Conservation (phyloP, 768 basidiomycete species). For the Pluteus cervinus region DNA sequence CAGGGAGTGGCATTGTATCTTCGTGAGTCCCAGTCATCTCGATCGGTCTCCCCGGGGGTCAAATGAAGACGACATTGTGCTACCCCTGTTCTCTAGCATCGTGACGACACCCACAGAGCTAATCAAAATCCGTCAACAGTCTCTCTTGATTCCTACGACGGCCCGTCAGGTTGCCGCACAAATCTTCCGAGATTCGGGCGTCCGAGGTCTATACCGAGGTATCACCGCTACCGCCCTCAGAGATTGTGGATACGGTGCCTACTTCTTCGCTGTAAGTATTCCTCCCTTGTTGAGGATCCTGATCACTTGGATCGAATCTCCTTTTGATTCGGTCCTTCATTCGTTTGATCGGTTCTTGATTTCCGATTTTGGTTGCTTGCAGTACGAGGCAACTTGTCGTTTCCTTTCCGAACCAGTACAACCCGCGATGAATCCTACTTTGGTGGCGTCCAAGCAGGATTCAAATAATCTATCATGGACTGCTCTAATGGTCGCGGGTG, state of each 20-base stretch:
- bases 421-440: constrained; percentile 19
- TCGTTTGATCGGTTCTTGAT: background rate
- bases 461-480: constrained; percentile 39
- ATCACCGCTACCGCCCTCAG: constrained; percentile 66
- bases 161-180: constrained; percentile 46
- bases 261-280: constrained; percentile 66
- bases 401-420: constrained; percentile 29
- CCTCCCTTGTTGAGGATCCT: background rate
- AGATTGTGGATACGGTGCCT: constrained; percentile 80
- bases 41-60: too few relatives aligned
- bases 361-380: background rate
- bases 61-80: too few relatives aligned
- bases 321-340: background rate
- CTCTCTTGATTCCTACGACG: constrained; percentile 40
- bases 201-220: constrained; percentile 74
- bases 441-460: constrained; percentile 34
- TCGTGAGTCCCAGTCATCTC: constrained; percentile 46
- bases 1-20: constrained; percentile 71
- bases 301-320: constrained; percentile 5
- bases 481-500: constrained; percentile 67
- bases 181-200: constrained; percentile 50
- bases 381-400: constrained; percentile 65
- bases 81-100: constrained; percentile 33
- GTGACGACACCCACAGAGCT: constrained; percentile 83
- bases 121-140: constrained; percentile 82